Conservation (phyloP, 192 early-diverging fungal genomes). For the Thoreauomyces humboldtii region DNA sequence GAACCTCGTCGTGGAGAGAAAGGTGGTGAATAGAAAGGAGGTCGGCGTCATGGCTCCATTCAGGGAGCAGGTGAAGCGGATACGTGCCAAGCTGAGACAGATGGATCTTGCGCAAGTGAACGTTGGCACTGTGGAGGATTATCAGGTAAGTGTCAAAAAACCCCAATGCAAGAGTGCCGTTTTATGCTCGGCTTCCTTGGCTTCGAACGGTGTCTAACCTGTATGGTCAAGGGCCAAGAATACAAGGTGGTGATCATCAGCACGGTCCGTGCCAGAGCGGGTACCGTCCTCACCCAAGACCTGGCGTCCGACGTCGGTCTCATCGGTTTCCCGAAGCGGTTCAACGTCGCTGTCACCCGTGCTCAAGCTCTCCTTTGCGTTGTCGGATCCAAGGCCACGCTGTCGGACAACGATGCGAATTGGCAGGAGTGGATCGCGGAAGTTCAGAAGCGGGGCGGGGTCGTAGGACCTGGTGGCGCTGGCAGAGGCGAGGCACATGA, state of each 20-base stretch:
- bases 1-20: constrained; percentile 31
- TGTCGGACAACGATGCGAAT: background rate
- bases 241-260: constrained; percentile 29
- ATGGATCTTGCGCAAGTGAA: background rate
- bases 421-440: background rate
- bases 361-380: constrained; percentile 32
- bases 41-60: constrained; percentile 54
- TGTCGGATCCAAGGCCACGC: constrained; percentile 29
- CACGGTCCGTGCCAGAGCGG: constrained; percentile 25
- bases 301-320: constrained; percentile 30
- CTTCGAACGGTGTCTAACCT: no score
- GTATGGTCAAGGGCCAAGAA: constrained; percentile 39
- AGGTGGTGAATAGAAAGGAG: constrained; percentile 24
- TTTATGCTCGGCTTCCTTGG: background rate
- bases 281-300: constrained; percentile 26
- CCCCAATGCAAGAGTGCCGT: no score
- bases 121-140: constrained; percentile 38
- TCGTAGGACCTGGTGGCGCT: no score
- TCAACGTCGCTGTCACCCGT: constrained; percentile 43
- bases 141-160: constrained; percentile 17
- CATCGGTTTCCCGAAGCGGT: constrained; percentile 37
- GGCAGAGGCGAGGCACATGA: no score
- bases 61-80: constrained; percentile 30
- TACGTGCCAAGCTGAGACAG: background rate
- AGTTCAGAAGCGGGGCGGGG: background rate